Conservation (phyloP, 2,329 filamentous ascomycete genomes). For the Emergomyces africanus region DNA sequence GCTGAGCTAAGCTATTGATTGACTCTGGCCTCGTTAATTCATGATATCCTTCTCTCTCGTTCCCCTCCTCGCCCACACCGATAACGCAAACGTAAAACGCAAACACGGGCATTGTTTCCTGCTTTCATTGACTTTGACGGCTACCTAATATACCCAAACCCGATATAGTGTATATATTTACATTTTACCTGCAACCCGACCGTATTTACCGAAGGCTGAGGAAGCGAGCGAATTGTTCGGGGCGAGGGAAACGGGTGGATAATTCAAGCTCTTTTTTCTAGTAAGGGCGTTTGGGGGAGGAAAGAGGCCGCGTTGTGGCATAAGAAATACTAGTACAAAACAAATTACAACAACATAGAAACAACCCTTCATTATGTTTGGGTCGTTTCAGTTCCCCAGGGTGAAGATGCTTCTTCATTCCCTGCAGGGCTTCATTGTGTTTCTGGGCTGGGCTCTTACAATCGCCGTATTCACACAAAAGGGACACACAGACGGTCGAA, state of each 20-base stretch:
- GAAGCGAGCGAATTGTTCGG: not conserved
- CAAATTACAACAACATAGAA: not conserved
- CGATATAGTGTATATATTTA: not conserved
- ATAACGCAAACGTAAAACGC: not conserved
- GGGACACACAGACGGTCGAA: slow-evolving; percentile 41
- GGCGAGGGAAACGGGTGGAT: not conserved
- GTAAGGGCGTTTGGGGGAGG: not conserved
- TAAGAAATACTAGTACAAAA: not conserved
- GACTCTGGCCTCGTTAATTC: not conserved
- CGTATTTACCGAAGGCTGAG: not conserved
- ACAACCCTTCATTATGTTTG: slow-evolving; percentile 6
- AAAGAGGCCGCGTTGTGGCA: not conserved
- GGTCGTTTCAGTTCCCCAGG: slow-evolving; percentile 18
- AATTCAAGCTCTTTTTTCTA: not conserved
- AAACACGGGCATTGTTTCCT: not conserved
- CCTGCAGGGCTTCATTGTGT: slow-evolving; percentile 43
- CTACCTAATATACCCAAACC: not conserved
- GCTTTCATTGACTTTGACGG: not conserved
- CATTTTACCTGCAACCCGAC: not conserved
- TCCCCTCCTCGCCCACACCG: not conserved
- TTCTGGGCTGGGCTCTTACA: slow-evolving; percentile 45
- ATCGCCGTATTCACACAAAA: slow-evolving; percentile 46
- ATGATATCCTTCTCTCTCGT: not conserved
- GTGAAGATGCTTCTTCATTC: slow-evolving; percentile 44
- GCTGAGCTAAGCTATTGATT: not conserved